phyloP scores from a whole-genome alignment of 768 basidiomycete genomes.

The Termitomyces sp. region DNA sequence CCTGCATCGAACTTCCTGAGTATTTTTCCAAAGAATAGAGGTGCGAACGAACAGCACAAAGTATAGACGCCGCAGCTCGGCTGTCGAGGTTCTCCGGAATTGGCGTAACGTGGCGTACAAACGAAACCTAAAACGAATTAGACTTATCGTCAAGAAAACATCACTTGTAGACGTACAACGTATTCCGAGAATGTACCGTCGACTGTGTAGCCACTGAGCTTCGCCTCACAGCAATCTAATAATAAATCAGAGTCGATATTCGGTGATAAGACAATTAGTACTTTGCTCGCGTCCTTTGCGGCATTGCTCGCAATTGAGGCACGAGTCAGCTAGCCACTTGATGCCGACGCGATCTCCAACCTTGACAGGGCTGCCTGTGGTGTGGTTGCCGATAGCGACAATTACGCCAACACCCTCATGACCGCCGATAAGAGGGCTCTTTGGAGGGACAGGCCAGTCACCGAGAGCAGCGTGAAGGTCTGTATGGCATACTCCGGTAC shows the following conservation, averaged over 20 bases:
- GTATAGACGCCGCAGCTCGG: constrained; percentile 65
- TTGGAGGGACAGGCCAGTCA: constrained; percentile 78
- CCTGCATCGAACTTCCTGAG: constrained; percentile 33
- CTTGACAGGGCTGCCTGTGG: constrained; percentile 54
- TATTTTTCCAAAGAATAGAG: neutral
- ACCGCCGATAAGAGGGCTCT: constrained; percentile 68
- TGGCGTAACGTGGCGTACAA: constrained; percentile 66
- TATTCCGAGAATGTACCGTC: constrained; percentile 79
- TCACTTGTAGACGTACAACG: constrained; percentile 33
- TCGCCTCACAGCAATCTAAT: constrained; percentile 53
- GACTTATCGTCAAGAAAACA: neutral
- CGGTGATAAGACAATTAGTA: constrained; percentile 22
- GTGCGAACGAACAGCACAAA: constrained; percentile 57
- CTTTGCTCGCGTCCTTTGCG: constrained; percentile 73
- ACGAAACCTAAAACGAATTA: constrained; percentile 46
- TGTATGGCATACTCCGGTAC: constrained; percentile 84
- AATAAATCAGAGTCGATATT: neutral
- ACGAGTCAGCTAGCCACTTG: constrained; percentile 74
- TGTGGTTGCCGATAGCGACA: constrained; percentile 72
- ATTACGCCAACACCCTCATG: constrained; percentile 83
- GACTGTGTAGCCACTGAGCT: constrained; percentile 65
- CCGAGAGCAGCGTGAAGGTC: constrained; percentile 71
- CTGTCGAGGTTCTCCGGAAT: constrained; percentile 69
- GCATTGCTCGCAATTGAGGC: constrained; percentile 73
- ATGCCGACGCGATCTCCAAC: constrained; percentile 79